Conservation (phyloP, 108 stramenopile species). For the Fistulifera solaris region DNA sequence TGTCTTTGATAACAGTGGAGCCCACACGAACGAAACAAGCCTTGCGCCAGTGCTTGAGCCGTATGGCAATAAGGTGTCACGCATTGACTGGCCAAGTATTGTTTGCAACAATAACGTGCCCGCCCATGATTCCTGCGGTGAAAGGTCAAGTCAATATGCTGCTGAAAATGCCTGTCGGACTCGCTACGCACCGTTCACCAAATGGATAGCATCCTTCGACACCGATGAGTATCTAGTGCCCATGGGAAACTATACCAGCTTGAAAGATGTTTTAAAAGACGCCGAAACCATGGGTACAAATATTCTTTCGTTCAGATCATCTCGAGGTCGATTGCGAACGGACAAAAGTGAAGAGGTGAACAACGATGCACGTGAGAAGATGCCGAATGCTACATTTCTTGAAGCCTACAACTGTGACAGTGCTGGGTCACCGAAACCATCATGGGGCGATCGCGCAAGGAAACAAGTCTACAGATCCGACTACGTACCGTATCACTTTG, state of each 20-base stretch:
- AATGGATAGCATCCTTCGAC: conserved; percentile 72
- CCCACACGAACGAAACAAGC: conserved; percentile 25
- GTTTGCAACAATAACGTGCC: conserved; percentile 66
- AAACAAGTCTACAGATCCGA: conserved; percentile 76
- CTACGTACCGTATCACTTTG: conserved; percentile 70
- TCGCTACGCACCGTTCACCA: conserved; percentile 54
- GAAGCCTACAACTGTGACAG: conserved; percentile 81
- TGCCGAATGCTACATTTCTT: too few relatives aligned
- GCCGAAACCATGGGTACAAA: conserved; percentile 33
- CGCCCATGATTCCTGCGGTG: conserved; percentile 57
- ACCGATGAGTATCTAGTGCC: conserved; percentile 75
- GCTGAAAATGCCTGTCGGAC: conserved; percentile 62
- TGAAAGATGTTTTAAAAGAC: conserved; percentile 42
- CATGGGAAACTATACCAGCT: conserved; percentile 39
- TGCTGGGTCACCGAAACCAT: conserved; percentile 48
- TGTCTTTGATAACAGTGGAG: conserved; percentile 66
- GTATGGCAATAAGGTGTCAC: conserved; percentile 29
- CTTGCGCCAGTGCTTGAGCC: conserved; percentile 18
- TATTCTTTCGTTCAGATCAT: conserved; percentile 48
- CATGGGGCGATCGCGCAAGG: conserved; percentile 54
- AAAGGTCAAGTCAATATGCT: conserved; percentile 69
- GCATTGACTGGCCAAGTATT: conserved; percentile 47
- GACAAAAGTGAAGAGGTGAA: conserved; percentile 29
- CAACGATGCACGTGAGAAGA: too few relatives aligned
- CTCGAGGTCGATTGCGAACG: conserved; percentile 25